Base-by-base conservation (phyloP, 805 yeast species). In the Sugiyamaella floridensis region DNA sequence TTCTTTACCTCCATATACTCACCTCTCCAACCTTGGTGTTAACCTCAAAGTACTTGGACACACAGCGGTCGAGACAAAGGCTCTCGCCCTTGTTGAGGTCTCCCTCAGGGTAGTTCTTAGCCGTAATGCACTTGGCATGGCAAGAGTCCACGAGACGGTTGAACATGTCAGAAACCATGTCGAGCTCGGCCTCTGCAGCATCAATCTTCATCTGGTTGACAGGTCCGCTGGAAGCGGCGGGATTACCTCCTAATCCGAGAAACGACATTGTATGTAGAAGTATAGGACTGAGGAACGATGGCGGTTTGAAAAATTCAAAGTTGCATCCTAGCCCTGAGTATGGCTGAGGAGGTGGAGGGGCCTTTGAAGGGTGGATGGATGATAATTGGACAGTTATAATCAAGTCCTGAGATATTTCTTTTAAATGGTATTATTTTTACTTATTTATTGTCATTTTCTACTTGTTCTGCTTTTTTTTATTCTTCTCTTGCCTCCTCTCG, bases 121-220 rank as follows among this genome's bases (percentile, higher is more conserved):
- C 75, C 65, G 61, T 44, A 67, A 89, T 85, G 75, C 98, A 90
- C 74, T 90, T 90, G 61, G 74, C 70, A 71, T 90, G 93, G 69
- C 98, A 90, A 61, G 88, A 85, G 64, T 85, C 90, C 20, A 89
- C 95, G 64, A 90, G 76, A 64, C 83, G 63, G 80, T 92, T 92
- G 81, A 92, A 92, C 97, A 92, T 89, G 62, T 93, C 96, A 41
- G 97, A 90, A 62, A 92, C 96, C 83, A 93, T 85, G 70, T 92
- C 99, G 60, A 92, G 79, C 72, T 92, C 99, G 53, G 96, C 87
- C 74, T 92, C 98, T 49, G 99, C 99, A 60, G 96, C 96, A 47
- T 70, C 70, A 55, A 71, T 55, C 65, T 71, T 71, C 46, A 60
- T 51, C 43, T 59, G 58, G 58, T 67, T 63, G 51, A 63, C 67